phyloP scores from a whole-genome alignment of 148 eudicot genomes.

The Rhododendron ferrugineum region DNA sequence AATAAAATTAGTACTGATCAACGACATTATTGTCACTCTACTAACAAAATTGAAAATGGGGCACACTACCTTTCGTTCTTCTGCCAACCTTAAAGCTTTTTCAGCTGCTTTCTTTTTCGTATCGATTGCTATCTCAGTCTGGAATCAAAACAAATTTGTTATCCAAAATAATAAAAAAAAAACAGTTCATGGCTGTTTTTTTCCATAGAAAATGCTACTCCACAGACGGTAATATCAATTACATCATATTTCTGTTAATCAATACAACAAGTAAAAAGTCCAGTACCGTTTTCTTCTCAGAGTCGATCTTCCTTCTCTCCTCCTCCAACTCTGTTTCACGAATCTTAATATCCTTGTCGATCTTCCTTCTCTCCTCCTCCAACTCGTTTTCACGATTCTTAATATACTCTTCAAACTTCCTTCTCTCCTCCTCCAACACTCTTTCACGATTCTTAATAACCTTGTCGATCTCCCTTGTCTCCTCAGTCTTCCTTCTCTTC shows the following conservation, averaged over 20 bases:
- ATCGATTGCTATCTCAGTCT: not conserved
- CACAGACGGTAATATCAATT: not conserved
- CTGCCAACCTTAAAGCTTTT: constrained; percentile 27
- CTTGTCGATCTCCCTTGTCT: not conserved
- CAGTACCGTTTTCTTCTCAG: not conserved
- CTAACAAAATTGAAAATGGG: not conserved
- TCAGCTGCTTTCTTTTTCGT: constrained; percentile 24
- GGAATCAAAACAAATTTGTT: not conserved
- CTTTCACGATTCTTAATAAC: not conserved
- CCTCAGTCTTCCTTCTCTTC: no score
- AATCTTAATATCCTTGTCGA: not conserved
- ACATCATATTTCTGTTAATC: not conserved
- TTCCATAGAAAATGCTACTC: not conserved
- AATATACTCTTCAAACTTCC: no score
- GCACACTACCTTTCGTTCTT: constrained; percentile 26
- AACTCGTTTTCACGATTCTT: no score
- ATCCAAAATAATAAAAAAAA: not conserved
- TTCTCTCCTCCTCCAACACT: no score
- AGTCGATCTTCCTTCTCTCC: not conserved
- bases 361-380: no score
- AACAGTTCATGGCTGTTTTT: not conserved
- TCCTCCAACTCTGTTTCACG: not conserved
- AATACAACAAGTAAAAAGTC: not conserved
- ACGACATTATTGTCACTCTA: not conserved
- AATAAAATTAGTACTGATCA: not conserved